Base-by-base conservation (phyloP, 371 early-diverging fungal genomes). In the Syncephalastrum monosporum region DNA sequence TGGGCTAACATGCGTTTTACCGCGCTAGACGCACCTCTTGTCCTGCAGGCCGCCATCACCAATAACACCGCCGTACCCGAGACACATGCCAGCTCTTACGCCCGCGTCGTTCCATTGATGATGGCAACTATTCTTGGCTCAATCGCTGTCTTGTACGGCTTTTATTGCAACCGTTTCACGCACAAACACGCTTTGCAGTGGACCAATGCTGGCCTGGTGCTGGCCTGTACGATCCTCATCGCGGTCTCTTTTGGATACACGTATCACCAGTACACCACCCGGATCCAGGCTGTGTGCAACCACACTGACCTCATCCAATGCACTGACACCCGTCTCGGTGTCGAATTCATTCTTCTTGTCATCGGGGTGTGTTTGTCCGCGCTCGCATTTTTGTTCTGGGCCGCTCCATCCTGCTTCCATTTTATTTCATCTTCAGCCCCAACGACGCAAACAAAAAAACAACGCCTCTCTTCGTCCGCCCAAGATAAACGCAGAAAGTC, bases 341-440 rank as follows among this genome's bases (percentile, higher is more conserved):
- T 59, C 24, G 75, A 75, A 55, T 60, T 63, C 14, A 53, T 69
- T 53, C 24, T 71, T 3, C 57, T 75, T 53, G 56, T 55, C 13
- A 47, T 65, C 8, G 66, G 72, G 14, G 42, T 71, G 14, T 58
- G 42, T 5, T 47, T 63, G 21, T 50, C 60, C 13, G 64, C 59
- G 29, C n/a, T 69, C 0, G 55, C 59, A 13, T 49, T 60, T 4
- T 69, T 66, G 58, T 17, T 53, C 16, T 50, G 60, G 21, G 44
- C 53, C 55, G 21, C 50, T 60, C 19, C 17, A 10, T 16, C 19
- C 14, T 45, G 42, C 12, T 46, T 29, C 21, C 47, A 50, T 24
- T n/a, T 6, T 15, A 16, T 17, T 21, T 33, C 29, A 33, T 47
- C 47, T 43, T 43, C 49, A 55, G 46, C 38, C 48, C 53, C 42